Percentiles rank a stretch among this genome's conserved stretches.
Evolutionary conservation across 2,329 filamentous ascomycete genomes (phyloP).

Genomic region (Fusarium humuli): DNA sequence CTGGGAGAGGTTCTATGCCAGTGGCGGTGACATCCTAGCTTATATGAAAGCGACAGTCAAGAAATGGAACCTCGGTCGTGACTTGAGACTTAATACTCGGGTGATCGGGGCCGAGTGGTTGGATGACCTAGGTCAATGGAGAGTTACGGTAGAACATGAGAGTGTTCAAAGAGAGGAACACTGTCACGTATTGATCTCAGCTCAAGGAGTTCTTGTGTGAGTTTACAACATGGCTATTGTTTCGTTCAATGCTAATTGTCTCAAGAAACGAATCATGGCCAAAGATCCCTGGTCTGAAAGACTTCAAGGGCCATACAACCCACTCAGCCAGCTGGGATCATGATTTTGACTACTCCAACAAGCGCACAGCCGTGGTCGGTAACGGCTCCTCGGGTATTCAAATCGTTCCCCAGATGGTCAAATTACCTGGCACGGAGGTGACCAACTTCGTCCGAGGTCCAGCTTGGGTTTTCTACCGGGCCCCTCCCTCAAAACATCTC

Average conservation of each 20-base stretch:
- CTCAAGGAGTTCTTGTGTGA: slow-evolving; percentile 41
- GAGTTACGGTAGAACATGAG: slow-evolving; percentile 36
- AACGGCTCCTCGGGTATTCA: slow-evolving; percentile 41
- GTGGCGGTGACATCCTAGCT: slow-evolving; percentile 65
- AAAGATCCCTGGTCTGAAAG: slow-evolving; percentile 32
- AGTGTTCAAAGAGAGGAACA: slow-evolving; percentile 31
- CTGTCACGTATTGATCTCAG: slow-evolving; percentile 39
- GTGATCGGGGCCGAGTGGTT: slow-evolving; percentile 44
- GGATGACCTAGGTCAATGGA: slow-evolving; percentile 39
- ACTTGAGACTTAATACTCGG: slow-evolving; percentile 51
- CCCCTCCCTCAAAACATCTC: slow-evolving; percentile 48
- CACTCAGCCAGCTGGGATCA: slow-evolving; percentile 41
- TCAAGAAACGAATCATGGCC: slow-evolving; percentile 41
- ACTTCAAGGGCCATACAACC: slow-evolving; percentile 36
- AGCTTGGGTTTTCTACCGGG: slow-evolving; percentile 53
- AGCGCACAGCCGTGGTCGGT: slow-evolving; percentile 39
- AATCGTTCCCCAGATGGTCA: slow-evolving; percentile 41
- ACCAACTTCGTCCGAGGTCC: slow-evolving; percentile 51
- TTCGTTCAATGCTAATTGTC: not conserved
- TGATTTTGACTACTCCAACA: slow-evolving; percentile 35
- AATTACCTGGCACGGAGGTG: slow-evolving; percentile 48
- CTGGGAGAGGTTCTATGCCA: slow-evolving; percentile 69
- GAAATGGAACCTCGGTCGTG: slow-evolving; percentile 55
- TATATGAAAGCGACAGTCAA: slow-evolving; percentile 64
- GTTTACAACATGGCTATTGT: not conserved